These are phyloP conservation scores for Heliocybe sulcata DNA, from an alignment of 1,284 basidiomycete genomes.

Conservation along the genomic window DNA sequence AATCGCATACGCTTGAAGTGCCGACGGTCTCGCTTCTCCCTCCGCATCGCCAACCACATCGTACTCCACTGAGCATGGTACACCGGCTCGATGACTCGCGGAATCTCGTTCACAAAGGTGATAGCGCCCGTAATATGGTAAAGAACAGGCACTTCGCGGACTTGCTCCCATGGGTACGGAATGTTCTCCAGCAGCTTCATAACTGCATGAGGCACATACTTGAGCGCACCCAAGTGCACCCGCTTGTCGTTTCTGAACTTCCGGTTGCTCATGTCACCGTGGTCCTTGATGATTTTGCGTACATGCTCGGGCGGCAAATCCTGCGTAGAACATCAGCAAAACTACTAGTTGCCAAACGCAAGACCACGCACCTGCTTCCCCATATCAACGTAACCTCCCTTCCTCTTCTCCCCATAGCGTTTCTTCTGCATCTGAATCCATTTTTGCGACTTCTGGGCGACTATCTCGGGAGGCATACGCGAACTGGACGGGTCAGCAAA, in stretches of 20 bases:
- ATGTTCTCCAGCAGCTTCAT: conserved; percentile 99
- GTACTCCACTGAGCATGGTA: conserved; percentile 99
- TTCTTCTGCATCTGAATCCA: conserved; percentile 93
- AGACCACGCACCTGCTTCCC: conserved; percentile 73
- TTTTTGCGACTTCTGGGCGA: conserved; percentile 86
- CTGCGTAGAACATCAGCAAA: conserved; percentile 27
- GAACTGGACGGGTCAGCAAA: conserved; percentile 40
- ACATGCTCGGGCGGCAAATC: conserved; percentile 91
- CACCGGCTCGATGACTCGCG: conserved; percentile 93
- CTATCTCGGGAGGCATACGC: conserved; percentile 66
- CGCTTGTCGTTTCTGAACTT: conserved; percentile 99
- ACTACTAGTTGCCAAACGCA: not conserved
- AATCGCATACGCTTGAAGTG: conserved; percentile 99
- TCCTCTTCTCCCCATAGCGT: conserved; percentile 85
- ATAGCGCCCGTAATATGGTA: conserved; percentile 99
- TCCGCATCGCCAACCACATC: conserved; percentile 99
- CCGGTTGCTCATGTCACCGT: conserved; percentile 94
- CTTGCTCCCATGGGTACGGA: conserved; percentile 99
- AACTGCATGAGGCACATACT: conserved; percentile 98
- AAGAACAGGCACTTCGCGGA: conserved; percentile 92
- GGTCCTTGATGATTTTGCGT: conserved; percentile 96
- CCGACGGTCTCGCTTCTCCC: conserved; percentile 97
- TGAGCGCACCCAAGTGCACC: conserved; percentile 95
- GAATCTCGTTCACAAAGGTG: conserved; percentile 98
- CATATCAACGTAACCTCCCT: conserved; percentile 86